These are phyloP conservation scores for Chalaropsis thielavioides DNA, from an alignment of 2,329 filamentous ascomycete species.

Conservation along the genomic window DNA sequence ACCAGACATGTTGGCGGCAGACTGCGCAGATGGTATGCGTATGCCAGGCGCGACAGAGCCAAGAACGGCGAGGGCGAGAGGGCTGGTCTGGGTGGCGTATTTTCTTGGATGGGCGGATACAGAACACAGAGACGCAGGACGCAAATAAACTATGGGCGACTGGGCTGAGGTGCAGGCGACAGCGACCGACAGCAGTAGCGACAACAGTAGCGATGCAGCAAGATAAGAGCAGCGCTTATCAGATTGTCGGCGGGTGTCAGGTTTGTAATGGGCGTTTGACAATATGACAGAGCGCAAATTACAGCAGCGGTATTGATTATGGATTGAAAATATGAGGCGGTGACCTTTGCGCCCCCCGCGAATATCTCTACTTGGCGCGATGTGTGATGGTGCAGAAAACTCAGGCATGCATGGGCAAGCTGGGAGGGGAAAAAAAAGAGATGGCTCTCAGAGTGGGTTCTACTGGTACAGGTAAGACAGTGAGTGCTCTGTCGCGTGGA, in stretches of 20 bases:
- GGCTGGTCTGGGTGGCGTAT: too few species aligned
- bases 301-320: background rate
- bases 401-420: background rate
- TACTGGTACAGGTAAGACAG: constrained; percentile 1
- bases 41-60: background rate
- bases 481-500: background rate
- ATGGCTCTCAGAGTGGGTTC: background rate
- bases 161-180: background rate
- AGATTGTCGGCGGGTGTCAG: background rate
- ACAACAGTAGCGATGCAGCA: background rate
- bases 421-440: background rate
- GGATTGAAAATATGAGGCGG: background rate
- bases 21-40: background rate
- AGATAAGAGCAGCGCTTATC: background rate
- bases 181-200: too few species aligned
- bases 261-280: background rate
- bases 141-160: background rate
- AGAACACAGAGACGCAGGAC: background rate
- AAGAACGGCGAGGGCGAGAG: background rate
- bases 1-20: constrained; percentile 2
- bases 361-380: constrained; percentile 3
- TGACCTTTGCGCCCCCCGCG: background rate
- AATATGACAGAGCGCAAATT: background rate
- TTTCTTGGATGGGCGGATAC: too few species aligned
- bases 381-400: background rate